Percentiles rank a stretch among this genome's conserved stretches.
phyloP scores from a whole-genome alignment of 2,329 filamentous ascomycete species.

The Cladosporium sp. region DNA sequence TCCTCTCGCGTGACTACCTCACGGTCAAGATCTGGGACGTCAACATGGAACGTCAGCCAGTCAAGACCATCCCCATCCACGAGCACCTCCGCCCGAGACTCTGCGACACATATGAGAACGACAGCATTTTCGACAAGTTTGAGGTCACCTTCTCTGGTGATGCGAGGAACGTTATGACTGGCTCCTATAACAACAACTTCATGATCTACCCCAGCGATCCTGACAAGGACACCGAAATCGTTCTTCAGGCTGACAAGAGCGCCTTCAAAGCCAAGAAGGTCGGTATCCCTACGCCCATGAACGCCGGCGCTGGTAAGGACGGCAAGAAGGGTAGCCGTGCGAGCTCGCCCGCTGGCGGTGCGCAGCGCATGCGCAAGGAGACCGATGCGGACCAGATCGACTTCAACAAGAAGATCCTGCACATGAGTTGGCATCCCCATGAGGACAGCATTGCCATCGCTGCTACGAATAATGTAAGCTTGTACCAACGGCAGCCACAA shows the following conservation, averaged over 20 bases:
- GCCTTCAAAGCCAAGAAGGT: conserved; percentile 99
- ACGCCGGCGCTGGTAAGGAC: conserved; percentile 57
- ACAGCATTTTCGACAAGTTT: conserved; percentile 99
- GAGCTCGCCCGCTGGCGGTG: conserved; percentile 79
- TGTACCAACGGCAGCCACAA: background rate
- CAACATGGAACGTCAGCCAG: conserved; percentile 94
- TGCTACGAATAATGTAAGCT: conserved; percentile 94
- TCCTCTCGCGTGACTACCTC: conserved; percentile 93
- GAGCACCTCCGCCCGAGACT: conserved; percentile 90
- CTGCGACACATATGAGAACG: conserved; percentile 98
- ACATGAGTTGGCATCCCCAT: conserved; percentile 99
- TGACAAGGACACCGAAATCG: conserved; percentile 93
- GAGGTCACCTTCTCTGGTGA: conserved; percentile 98
- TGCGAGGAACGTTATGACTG: conserved; percentile 98
- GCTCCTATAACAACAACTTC: conserved; percentile 99
- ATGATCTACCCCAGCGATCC: conserved; percentile 99
- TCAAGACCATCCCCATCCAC: conserved; percentile 98
- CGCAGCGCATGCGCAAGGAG: conserved; percentile 95
- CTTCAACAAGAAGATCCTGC: conserved; percentile 99
- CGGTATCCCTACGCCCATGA: conserved; percentile 94
- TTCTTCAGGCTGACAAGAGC: conserved; percentile 95
- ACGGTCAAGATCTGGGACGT: conserved; percentile 99
- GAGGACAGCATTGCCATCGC: conserved; percentile 99
- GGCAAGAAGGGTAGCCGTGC: conserved; percentile 84
- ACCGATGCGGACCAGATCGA: conserved; percentile 99